Conservation (phyloP, 176 grass and related monocot species). For the Juncus effusus region DNA sequence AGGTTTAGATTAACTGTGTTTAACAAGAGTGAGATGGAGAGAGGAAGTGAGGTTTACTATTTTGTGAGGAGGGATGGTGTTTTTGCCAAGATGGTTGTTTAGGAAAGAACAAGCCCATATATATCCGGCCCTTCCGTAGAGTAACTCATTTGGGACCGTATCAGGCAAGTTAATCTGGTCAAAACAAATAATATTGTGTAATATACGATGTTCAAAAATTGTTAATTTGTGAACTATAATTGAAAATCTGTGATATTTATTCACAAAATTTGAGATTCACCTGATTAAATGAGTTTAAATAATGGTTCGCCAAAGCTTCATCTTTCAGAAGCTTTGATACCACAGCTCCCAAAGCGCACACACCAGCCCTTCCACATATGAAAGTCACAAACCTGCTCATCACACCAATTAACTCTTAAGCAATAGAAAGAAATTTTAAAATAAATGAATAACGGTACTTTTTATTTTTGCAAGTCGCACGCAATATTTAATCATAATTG, state of each 20-base stretch:
- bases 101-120: constrained; percentile 93
- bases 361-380: constrained; percentile 73
- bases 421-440: too few species aligned
- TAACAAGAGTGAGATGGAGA: not conserved
- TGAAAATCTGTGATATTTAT: not conserved
- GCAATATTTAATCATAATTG: not conserved
- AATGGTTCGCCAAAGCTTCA: constrained; percentile 41
- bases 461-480: not conserved
- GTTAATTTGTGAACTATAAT: constrained; percentile 2
- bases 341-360: constrained; percentile 75
- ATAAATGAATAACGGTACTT: not conserved
- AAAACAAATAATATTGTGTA: constrained; percentile 7
- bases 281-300: constrained; percentile 72
- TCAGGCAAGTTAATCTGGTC: constrained; percentile 60
- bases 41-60: constrained; percentile 41
- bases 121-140: constrained; percentile 89
- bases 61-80: constrained; percentile 43
- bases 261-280: constrained; percentile 27
- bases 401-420: constrained; percentile 18
- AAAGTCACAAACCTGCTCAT: constrained; percentile 81
- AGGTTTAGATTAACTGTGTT: not conserved
- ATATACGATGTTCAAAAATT: not conserved
- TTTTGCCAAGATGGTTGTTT: constrained; percentile 62
- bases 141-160: constrained; percentile 65
- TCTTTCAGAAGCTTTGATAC: constrained; percentile 48